These are phyloP conservation scores for Staphylotrichum longicolle DNA, from an alignment of 495 filamentous ascomycete genomes.

Conservation along the genomic window DNA sequence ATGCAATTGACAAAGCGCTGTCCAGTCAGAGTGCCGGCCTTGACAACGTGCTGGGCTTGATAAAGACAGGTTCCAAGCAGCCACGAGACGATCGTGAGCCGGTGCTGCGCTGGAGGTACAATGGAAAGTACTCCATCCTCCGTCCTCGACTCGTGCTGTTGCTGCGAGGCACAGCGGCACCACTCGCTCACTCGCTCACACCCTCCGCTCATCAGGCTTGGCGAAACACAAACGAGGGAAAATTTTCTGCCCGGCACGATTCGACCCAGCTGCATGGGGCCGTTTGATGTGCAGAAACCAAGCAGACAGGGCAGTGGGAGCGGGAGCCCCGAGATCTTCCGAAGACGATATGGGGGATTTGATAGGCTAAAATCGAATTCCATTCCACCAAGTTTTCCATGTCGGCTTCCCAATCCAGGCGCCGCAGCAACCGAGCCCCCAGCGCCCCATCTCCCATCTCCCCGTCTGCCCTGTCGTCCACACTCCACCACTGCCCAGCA, in stretches of 20 bases:
- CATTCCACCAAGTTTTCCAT: conserved; percentile 7
- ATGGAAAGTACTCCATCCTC: too few species aligned
- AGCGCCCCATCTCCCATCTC: background rate
- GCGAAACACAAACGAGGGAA: background rate
- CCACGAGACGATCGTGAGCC: background rate
- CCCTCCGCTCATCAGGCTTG: background rate
- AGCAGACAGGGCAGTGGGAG: conserved; percentile 1
- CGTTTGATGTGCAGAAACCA: conserved; percentile 12
- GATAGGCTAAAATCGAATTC: conserved; percentile 26
- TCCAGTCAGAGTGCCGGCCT: conserved; percentile 20
- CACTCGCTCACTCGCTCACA: background rate
- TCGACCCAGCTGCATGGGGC: conserved; percentile 14
- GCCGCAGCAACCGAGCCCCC: background rate
- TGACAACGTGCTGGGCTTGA: conserved; percentile 17
- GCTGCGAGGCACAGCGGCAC: conserved; percentile 15
- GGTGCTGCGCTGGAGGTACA: background rate
- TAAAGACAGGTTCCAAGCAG: background rate
- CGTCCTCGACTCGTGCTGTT: background rate
- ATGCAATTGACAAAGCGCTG: background rate
- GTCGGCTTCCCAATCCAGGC: background rate
- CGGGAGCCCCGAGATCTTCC: conserved; percentile 21
- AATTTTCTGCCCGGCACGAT: conserved; percentile 15
- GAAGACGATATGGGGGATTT: conserved; percentile 14
- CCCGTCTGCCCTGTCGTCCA: background rate
- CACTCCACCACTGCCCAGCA: background rate